Percentiles rank a stretch among this genome's conserved stretches.
Evolutionary conservation across 495 filamentous ascomycete species (phyloP).

Genomic region (Achaetomiella virescens): DNA sequence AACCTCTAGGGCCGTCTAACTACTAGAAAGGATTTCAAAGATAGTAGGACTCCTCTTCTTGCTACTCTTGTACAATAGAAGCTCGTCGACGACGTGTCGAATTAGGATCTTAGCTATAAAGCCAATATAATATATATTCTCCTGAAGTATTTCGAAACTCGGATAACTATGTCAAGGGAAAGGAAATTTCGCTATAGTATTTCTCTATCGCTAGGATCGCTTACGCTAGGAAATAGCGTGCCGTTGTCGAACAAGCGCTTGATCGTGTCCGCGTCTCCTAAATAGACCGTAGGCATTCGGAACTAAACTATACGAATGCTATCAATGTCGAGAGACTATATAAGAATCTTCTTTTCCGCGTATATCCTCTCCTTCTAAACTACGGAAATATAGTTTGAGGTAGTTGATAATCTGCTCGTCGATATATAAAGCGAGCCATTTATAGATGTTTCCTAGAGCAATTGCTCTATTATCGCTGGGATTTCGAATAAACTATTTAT

Average conservation of each 20-base stretch:
- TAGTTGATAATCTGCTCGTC: conserved; percentile 4
- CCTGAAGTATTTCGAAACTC: conserved; percentile 13
- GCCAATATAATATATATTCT: conserved; percentile 12
- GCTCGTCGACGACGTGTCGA: conserved; percentile 10
- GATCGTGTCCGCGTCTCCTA: conserved; percentile 10
- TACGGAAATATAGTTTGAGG: conserved; percentile 2
- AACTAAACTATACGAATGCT: conserved; percentile 11
- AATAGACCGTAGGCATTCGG: conserved; percentile 8
- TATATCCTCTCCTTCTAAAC: conserved; percentile 5
- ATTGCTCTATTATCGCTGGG: conserved; percentile 4
- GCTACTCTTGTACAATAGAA: conserved; percentile 12
- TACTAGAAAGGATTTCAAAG: conserved; percentile 10
- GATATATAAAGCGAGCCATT: conserved; percentile 5
- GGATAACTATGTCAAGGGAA: conserved; percentile 11
- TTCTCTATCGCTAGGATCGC: conserved; percentile 6
- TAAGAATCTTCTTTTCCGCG: not conserved
- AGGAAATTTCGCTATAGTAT: conserved; percentile 13
- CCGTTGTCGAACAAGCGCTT: conserved; percentile 12
- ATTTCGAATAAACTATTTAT: conserved; percentile 2
- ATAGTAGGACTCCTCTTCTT: conserved; percentile 11
- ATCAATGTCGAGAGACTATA: conserved; percentile 10
- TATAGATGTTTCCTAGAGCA: conserved; percentile 2
- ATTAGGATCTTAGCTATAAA: conserved; percentile 9
- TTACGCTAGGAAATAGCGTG: conserved; percentile 9
- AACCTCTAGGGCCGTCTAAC: conserved; percentile 9